Conservation (phyloP, 2,329 filamentous ascomycete genomes). For the Myriangium duriaei region DNA sequence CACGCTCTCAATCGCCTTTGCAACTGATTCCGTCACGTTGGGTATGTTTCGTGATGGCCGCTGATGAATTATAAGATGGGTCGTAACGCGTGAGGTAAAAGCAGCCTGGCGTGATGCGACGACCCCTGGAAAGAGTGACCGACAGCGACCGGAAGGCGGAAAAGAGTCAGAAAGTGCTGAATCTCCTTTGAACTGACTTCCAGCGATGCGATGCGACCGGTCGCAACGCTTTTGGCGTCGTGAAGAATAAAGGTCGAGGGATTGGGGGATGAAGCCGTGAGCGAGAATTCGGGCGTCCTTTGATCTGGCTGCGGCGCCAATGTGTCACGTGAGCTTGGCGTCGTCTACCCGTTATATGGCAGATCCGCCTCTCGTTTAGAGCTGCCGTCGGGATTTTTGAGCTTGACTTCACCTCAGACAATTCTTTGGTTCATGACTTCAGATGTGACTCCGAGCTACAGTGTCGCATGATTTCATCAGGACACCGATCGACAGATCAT, state of each 20-base stretch:
- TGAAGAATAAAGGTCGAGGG: conserved; percentile 7
- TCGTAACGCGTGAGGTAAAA: not conserved
- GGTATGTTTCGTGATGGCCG: not conserved
- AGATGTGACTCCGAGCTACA: not conserved
- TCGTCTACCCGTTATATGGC: not conserved
- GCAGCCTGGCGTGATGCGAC: not conserved
- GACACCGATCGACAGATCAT: not conserved
- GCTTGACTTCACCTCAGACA: no score
- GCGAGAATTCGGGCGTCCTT: conserved; percentile 8
- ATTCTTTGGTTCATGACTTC: not conserved
- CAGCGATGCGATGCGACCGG: conserved; percentile 8
- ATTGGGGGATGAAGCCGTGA: conserved; percentile 1
- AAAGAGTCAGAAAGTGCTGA: not conserved
- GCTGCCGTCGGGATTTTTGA: no score
- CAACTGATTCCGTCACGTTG: not conserved
- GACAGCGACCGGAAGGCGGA: not conserved
- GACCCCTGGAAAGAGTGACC: not conserved
- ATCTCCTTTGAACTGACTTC: not conserved
- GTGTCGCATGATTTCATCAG: not conserved
- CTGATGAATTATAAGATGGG: not conserved
- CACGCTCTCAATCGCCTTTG: not conserved
- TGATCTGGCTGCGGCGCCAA: conserved; percentile 6
- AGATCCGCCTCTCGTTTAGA: not conserved
- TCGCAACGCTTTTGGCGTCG: conserved; percentile 5
- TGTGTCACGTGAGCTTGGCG: conserved; percentile 9